phyloP scores from a whole-genome alignment of 2,329 filamentous ascomycete species.

The Venturia pyrina region DNA sequence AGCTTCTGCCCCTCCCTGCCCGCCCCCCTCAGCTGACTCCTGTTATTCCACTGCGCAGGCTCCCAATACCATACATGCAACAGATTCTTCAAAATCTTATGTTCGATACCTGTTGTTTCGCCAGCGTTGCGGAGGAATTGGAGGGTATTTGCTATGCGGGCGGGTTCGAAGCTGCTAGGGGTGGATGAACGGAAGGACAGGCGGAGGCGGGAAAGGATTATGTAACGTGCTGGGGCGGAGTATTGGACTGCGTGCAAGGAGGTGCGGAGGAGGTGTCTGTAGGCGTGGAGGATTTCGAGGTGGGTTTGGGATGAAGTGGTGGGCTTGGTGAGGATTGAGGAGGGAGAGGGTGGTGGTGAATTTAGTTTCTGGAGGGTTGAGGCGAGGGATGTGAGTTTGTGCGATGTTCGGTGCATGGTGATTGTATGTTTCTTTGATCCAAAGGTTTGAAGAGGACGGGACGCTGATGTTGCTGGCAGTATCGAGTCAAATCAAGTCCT shows the following conservation, averaged over 20 bases:
- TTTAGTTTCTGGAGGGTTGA: not conserved
- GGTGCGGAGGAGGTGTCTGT: slow-evolving; percentile 58
- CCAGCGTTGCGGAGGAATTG: slow-evolving; percentile 61
- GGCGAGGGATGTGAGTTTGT: not conserved
- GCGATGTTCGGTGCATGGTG: not conserved
- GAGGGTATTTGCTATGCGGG: slow-evolving; percentile 53
- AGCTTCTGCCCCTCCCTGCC: not conserved
- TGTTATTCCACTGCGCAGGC: slow-evolving; percentile 24
- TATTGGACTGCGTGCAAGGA: slow-evolving; percentile 62
- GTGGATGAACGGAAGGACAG: slow-evolving; percentile 28
- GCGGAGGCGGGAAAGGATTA: slow-evolving; percentile 43
- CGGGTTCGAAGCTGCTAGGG: slow-evolving; percentile 24
- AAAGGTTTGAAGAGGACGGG: too few species aligned
- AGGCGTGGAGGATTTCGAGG: slow-evolving; percentile 47
- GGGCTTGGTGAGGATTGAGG: too few species aligned
- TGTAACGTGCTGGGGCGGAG: slow-evolving; percentile 56
- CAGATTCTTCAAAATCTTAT: slow-evolving; percentile 61
- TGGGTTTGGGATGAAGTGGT: not conserved
- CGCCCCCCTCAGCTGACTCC: slow-evolving; percentile 11
- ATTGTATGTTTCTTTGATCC: not conserved
- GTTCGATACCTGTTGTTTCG: slow-evolving; percentile 56
- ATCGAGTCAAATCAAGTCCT: not conserved
- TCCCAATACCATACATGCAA: slow-evolving; percentile 36
- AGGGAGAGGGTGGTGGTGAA: not conserved
- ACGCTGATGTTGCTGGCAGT: not conserved